phyloP scores from a whole-genome alignment of 495 filamentous ascomycete genomes.

The Delitschia confertaspora region DNA sequence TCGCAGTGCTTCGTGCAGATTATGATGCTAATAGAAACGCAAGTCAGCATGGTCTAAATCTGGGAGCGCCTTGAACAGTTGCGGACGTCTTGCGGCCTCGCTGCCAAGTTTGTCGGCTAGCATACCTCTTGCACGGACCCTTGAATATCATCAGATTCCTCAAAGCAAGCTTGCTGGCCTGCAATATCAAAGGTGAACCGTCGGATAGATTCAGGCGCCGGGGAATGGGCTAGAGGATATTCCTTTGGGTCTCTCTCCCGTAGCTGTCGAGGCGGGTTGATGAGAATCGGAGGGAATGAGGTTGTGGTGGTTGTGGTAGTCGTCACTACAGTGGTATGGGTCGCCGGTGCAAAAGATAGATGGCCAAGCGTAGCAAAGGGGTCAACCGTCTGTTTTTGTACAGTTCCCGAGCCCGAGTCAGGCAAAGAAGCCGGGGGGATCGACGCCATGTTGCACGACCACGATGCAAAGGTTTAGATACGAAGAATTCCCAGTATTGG shows the following conservation, averaged over 20 bases:
- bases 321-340: constrained; percentile 71
- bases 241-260: constrained; percentile 72
- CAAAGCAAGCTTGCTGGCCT: constrained; percentile 53
- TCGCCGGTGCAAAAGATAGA: constrained; percentile 63
- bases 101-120: constrained; percentile 2
- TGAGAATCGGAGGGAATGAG: constrained; percentile 71
- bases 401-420: constrained; percentile 2
- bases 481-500: too few species aligned
- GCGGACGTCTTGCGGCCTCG: too few species aligned
- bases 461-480: too few species aligned
- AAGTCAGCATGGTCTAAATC: neutral
- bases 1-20: constrained; percentile 11
- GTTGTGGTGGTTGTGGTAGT: constrained; percentile 93
- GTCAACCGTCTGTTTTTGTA: constrained; percentile 11
- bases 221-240: constrained; percentile 75
- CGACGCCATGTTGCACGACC: constrained; percentile 15
- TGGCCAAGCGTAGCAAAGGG: constrained; percentile 45
- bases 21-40: constrained; percentile 9
- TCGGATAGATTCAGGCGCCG: constrained; percentile 67
- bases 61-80: neutral
- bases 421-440: neutral
- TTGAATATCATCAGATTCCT: constrained; percentile 55
- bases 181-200: constrained; percentile 65
- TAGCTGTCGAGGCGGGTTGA: constrained; percentile 65
- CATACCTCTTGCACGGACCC: constrained; percentile 52